Percentiles rank a stretch among this genome's conserved stretches.
Conservation (phyloP, 805 yeast species). For the Saccharomycopsis malanga region DNA sequence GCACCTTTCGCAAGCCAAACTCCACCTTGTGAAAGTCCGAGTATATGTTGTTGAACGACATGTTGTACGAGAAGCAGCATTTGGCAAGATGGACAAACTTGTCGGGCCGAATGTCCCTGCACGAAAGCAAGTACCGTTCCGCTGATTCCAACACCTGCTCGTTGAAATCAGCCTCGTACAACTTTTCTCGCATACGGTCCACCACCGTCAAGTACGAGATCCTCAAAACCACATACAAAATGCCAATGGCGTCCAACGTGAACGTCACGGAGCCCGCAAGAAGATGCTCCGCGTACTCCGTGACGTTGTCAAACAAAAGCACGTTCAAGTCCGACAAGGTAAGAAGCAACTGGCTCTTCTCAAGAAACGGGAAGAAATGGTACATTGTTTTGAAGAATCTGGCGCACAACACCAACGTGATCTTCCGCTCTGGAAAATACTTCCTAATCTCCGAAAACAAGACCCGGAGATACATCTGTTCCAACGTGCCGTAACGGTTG, state of each 20-base stretch:
- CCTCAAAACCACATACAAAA: constrained; percentile 10
- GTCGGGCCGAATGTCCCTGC: constrained; percentile 1
- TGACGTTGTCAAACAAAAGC: constrained; percentile 1
- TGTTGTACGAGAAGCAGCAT: constrained; percentile 15
- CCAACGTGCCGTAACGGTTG: constrained; percentile 1
- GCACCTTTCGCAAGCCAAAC: constrained; percentile 16
- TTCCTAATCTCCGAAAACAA: constrained; percentile 8
- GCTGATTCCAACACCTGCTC: constrained; percentile 1
- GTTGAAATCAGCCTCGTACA: constrained; percentile 12
- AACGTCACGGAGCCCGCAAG: constrained; percentile 4
- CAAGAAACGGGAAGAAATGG: constrained; percentile 14
- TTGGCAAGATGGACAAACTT: constrained; percentile 16
- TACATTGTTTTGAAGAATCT: constrained; percentile 15
- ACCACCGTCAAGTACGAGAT: constrained; percentile 8
- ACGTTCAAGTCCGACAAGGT: constrained; percentile 2
- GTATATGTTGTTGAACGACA: constrained; percentile 14
- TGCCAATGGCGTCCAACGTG: constrained; percentile 17
- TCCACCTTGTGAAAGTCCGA: constrained; percentile 13
- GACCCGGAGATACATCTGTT: neutral
- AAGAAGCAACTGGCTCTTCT: constrained; percentile 5
- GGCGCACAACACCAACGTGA: constrained; percentile 7
- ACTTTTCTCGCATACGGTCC: constrained; percentile 11
- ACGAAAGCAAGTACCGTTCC: constrained; percentile 11
- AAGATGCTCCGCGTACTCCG: neutral
- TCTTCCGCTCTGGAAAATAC: constrained; percentile 11